Evolutionary conservation across 1,139 yeast species (phyloP).

Genomic region (Maudiozyma humilis): DNA sequence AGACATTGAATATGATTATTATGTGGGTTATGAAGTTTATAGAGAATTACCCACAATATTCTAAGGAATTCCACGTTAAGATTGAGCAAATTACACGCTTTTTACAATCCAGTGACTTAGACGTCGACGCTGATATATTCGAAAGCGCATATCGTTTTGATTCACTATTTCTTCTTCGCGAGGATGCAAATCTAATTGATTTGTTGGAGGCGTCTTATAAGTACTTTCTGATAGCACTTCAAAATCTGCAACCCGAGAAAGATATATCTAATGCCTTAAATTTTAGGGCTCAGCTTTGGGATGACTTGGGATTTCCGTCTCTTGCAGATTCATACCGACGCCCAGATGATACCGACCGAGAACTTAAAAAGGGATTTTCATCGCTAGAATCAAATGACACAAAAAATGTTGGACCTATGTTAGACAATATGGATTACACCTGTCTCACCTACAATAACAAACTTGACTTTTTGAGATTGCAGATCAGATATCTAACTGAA

Average conservation of each 20-base stretch:
- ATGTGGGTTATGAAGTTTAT: constrained; percentile 74
- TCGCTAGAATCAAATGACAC: neutral
- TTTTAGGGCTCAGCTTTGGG: constrained; percentile 12
- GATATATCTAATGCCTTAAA: too few species aligned
- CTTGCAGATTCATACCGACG: constrained; percentile 10
- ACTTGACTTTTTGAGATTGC: constrained; percentile 11
- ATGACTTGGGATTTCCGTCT: constrained; percentile 11
- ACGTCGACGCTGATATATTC: constrained; percentile 18
- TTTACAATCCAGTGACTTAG: constrained; percentile 35
- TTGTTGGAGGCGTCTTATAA: constrained; percentile 21
- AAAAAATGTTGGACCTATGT: neutral
- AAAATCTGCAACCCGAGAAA: constrained; percentile 12
- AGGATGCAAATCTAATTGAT: constrained; percentile 14
- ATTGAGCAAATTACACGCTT: constrained; percentile 57
- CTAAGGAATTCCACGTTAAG: constrained; percentile 36
- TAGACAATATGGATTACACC: neutral
- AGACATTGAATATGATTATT: constrained; percentile 66
- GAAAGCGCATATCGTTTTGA: constrained; percentile 27
- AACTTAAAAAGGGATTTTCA: constrained; percentile 3
- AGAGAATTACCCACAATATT: constrained; percentile 55
- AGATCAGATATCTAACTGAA: constrained; percentile 12
- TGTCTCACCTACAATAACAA: constrained; percentile 13
- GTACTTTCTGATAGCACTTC: constrained; percentile 18
- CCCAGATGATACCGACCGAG: neutral
- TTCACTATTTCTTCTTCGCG: constrained; percentile 17